phyloP scores from a whole-genome alignment of 768 basidiomycete species.

The Macrolepiota albuminosa region DNA sequence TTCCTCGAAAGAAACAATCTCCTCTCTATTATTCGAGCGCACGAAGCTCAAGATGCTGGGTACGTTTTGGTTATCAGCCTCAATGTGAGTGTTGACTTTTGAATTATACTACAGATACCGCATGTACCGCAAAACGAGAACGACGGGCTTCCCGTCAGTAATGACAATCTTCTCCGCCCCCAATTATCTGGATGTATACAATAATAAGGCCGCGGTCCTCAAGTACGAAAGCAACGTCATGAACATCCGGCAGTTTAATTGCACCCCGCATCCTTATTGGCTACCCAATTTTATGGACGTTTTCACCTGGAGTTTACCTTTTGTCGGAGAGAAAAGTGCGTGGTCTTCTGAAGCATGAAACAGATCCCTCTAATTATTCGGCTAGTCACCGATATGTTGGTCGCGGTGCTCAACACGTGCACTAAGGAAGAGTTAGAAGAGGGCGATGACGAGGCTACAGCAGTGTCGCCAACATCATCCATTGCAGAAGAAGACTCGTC shows the following conservation, averaged over 20 bases:
- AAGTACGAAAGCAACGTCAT: constrained; percentile 99
- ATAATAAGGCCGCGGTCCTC: constrained; percentile 98
- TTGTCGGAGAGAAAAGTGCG: constrained; percentile 96
- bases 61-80: constrained; percentile 28
- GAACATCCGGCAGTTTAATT: constrained; percentile 98
- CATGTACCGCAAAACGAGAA: constrained; percentile 98
- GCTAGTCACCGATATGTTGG: constrained; percentile 96
- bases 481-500: constrained; percentile 48
- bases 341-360: constrained; percentile 10
- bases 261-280: constrained; percentile 95
- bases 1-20: constrained; percentile 98
- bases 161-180: constrained; percentile 99
- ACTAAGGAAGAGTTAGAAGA: constrained; percentile 96
- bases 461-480: constrained; percentile 35
- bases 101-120: constrained; percentile 60
- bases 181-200: constrained; percentile 97
- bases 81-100: neutral
- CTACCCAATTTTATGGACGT: constrained; percentile 99
- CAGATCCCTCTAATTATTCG: neutral
- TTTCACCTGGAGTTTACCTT: constrained; percentile 98
- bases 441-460: constrained; percentile 50
- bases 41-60: constrained; percentile 99
- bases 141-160: constrained; percentile 96
- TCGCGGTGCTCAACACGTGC: constrained; percentile 93
- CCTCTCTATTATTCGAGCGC: constrained; percentile 93